Evolutionary conservation across 2,329 filamentous ascomycete genomes (phyloP).

Genomic region (Cytospora mali): DNA sequence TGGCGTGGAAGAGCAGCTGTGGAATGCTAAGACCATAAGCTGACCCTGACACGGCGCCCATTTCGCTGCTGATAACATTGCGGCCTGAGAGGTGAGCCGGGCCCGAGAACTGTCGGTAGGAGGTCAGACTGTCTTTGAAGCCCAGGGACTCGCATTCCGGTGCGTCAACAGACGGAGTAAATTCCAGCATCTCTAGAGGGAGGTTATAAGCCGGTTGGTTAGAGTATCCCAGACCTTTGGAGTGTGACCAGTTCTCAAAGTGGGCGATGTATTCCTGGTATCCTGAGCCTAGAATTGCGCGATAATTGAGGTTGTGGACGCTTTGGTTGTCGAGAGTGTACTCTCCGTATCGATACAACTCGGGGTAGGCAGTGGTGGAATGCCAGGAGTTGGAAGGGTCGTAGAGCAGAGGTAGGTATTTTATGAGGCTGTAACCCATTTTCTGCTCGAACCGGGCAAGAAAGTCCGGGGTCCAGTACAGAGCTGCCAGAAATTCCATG

Average conservation of each 20-base stretch:
- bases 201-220: slow-evolving; percentile 45
- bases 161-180: slow-evolving; percentile 41
- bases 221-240: slow-evolving; percentile 41
- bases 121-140: slow-evolving; percentile 42
- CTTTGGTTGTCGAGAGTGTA: slow-evolving; percentile 11
- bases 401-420: slow-evolving; percentile 39
- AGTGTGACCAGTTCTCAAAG: slow-evolving; percentile 37
- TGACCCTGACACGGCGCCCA: slow-evolving; percentile 34
- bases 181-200: slow-evolving; percentile 45
- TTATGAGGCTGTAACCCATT: slow-evolving; percentile 39
- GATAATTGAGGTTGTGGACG: slow-evolving; percentile 8
- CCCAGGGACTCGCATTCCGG: slow-evolving; percentile 46
- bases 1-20: slow-evolving; percentile 39
- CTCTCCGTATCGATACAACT: slow-evolving; percentile 14
- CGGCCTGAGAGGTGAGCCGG: slow-evolving; percentile 43
- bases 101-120: slow-evolving; percentile 44
- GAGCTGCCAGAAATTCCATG: slow-evolving; percentile 37
- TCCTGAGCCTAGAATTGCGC: neutral
- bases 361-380: slow-evolving; percentile 1
- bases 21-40: slow-evolving; percentile 35
- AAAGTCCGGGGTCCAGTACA: slow-evolving; percentile 42
- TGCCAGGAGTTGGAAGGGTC: slow-evolving; percentile 11
- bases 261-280: slow-evolving; percentile 36
- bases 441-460: slow-evolving; percentile 35
- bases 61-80: slow-evolving; percentile 44